Percentiles rank a stretch among this genome's conserved stretches.
Conservation (phyloP, 352 stramenopile species). For the Phytophthora macrochlamydospora region DNA sequence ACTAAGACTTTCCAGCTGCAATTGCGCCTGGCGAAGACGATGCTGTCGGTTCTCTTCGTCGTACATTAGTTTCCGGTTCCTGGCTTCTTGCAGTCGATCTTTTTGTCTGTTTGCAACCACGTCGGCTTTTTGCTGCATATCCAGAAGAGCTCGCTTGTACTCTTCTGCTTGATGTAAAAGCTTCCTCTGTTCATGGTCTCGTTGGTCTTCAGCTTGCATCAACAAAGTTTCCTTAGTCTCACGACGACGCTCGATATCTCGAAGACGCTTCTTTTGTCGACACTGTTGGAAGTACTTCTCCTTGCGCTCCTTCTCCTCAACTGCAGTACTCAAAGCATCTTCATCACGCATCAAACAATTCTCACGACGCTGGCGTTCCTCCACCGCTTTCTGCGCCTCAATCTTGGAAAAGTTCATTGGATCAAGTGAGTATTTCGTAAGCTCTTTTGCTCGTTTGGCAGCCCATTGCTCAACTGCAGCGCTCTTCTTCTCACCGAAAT, state of each 20-base stretch:
- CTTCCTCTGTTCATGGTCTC: constrained; percentile 15
- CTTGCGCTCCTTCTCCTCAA: constrained; percentile 48
- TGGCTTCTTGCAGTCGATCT: constrained; percentile 50
- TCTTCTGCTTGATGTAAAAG: constrained; percentile 25
- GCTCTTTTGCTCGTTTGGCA: constrained; percentile 53
- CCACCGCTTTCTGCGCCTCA: constrained; percentile 38
- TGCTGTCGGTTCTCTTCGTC: constrained; percentile 67
- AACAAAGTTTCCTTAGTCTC: constrained; percentile 37
- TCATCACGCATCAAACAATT: constrained; percentile 50
- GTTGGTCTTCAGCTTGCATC: constrained; percentile 57
- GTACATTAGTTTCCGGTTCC: constrained; percentile 60
- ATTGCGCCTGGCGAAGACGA: constrained; percentile 40
- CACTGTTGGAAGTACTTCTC: constrained; percentile 46
- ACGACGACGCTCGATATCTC: constrained; percentile 29
- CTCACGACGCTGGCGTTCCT: constrained; percentile 62
- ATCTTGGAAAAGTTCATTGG: constrained; percentile 59
- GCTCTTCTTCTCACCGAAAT: constrained; percentile 50
- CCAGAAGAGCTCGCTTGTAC: constrained; percentile 40
- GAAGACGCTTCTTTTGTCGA: constrained; percentile 36
- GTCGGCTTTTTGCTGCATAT: constrained; percentile 52
- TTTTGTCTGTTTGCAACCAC: constrained; percentile 36
- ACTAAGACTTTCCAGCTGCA: constrained; percentile 29
- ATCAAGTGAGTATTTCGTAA: constrained; percentile 52
- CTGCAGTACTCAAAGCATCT: constrained; percentile 28
- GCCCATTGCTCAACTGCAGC: constrained; percentile 43